These are phyloP conservation scores for Botrytis cinerea DNA, from an alignment of 2,329 filamentous ascomycete genomes.

Conservation along the genomic window DNA sequence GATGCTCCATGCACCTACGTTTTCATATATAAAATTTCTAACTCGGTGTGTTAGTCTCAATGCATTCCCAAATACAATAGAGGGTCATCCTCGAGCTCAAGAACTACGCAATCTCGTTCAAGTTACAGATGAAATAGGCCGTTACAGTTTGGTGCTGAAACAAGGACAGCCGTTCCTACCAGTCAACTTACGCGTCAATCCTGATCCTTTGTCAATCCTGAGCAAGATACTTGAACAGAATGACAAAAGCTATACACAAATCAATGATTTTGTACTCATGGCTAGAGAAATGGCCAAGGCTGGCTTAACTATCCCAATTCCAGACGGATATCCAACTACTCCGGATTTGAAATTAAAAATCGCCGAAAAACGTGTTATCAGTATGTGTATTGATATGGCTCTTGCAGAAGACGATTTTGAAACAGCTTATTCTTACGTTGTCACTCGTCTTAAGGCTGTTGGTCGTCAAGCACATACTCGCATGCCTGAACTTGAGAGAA, in stretches of 20 bases:
- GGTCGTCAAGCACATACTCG: constrained; percentile 38
- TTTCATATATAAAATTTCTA: neutral
- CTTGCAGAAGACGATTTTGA: constrained; percentile 79
- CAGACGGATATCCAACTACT: constrained; percentile 21
- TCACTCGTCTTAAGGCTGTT: constrained; percentile 62
- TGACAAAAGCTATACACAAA: constrained; percentile 68
- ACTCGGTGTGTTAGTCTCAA: constrained; percentile 52
- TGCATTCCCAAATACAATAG: constrained; percentile 62
- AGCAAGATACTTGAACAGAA: constrained; percentile 77
- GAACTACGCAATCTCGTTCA: constrained; percentile 65
- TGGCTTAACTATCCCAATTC: constrained; percentile 46
- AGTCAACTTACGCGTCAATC: constrained; percentile 73
- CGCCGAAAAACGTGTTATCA: constrained; percentile 68
- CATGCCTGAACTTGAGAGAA: constrained; percentile 30
- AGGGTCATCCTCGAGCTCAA: constrained; percentile 52
- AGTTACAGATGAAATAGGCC: constrained; percentile 73
- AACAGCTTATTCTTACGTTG: constrained; percentile 81
- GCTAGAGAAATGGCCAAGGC: constrained; percentile 66
- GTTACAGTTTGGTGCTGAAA: constrained; percentile 76
- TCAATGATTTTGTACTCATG: constrained; percentile 72
- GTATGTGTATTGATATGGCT: constrained; percentile 79
- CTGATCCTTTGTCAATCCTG: constrained; percentile 73
- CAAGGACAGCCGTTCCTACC: constrained; percentile 80
- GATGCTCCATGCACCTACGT: neutral
- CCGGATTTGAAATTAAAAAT: constrained; percentile 35